Base-by-base conservation (phyloP, 257 asterid genomes). In the Solanum tacnaense region DNA sequence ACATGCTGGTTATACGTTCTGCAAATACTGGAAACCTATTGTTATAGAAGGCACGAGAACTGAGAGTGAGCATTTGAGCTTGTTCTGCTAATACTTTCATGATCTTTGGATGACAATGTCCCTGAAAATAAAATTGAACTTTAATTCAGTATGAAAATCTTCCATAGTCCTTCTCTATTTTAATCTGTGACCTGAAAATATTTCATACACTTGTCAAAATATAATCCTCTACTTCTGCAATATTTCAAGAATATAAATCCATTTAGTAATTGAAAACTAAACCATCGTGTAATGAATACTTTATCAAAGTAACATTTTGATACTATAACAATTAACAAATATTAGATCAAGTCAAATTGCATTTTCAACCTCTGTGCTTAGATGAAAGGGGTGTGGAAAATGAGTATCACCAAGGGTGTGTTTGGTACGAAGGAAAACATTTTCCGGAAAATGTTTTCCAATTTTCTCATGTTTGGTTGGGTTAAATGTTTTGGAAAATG, bases 71-170 rank as follows among this genome's bases (percentile, higher is more conserved):
- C 91, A 86, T 96, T 89, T 93, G 93, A 85, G 98, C 94, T 89
- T 97, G 99, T 86, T 97, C 96, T 56, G 87, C 88, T 91, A 97
- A 89, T 44, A 98, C 98, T 89, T 93, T 93, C 93, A 94, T 89
- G 91, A 97, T 94, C 93, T 92, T 96, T n/a, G 99, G 98, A 92
- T 97, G 99, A 83, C 98, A 92, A 87, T 97, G 99, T 86, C 99
- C 99, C 99, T 96, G 92, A 91, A 92, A 46, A 71, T 70, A 83
- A 87, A 90, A 87, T 79, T 83, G 25, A 67, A 81, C 46, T 34
- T 73, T 34, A 35, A 73, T 73, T 73, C 81, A 84, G 60, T 20
- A 46, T 39, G 18, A 34, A 20, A 34, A 36, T 35, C 49, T 20
- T 74, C 18, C 31, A 35, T 74, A 21, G 82, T 39, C 29, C 67